Percentiles rank a stretch among this genome's conserved stretches.
These are phyloP conservation scores for Medicago arabica DNA, from an alignment of 306 rosid genomes.

Conservation along the genomic window DNA sequence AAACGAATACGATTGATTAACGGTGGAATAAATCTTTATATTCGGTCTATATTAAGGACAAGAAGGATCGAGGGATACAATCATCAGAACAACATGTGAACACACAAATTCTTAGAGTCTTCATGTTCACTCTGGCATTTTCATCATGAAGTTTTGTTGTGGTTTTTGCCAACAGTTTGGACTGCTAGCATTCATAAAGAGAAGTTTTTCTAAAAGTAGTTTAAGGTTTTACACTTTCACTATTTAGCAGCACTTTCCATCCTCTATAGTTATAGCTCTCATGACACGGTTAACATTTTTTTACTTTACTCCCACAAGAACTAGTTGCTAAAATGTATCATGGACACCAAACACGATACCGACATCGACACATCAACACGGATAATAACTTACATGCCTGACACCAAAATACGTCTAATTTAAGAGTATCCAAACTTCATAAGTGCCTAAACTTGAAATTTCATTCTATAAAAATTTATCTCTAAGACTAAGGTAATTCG, in stretches of 20 bases:
- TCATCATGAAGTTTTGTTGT: background rate
- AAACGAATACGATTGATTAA: no score
- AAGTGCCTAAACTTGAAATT: background rate
- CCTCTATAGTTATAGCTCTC: background rate
- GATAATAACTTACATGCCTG: no score
- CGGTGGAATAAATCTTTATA: no score
- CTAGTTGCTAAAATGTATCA: background rate
- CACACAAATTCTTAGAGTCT: background rate
- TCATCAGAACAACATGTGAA: background rate
- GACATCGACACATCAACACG: no score
- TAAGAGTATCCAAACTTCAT: no score
- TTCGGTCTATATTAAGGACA: no score
- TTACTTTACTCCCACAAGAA: background rate
- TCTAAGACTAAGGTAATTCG: background rate
- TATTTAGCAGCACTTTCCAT: background rate
- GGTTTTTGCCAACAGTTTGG: background rate
- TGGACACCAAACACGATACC: no score
- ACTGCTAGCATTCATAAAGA: background rate
- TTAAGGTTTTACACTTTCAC: conserved; percentile 8
- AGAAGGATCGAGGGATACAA: no score
- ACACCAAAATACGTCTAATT: no score
- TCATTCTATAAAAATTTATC: background rate
- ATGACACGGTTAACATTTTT: background rate
- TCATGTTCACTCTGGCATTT: background rate
- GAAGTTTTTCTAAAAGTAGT: conserved; percentile 11